Percentiles rank a stretch among this genome's conserved stretches.
Conservation (phyloP, 2,329 filamentous ascomycete genomes). For the Colletotrichum sublineola region DNA sequence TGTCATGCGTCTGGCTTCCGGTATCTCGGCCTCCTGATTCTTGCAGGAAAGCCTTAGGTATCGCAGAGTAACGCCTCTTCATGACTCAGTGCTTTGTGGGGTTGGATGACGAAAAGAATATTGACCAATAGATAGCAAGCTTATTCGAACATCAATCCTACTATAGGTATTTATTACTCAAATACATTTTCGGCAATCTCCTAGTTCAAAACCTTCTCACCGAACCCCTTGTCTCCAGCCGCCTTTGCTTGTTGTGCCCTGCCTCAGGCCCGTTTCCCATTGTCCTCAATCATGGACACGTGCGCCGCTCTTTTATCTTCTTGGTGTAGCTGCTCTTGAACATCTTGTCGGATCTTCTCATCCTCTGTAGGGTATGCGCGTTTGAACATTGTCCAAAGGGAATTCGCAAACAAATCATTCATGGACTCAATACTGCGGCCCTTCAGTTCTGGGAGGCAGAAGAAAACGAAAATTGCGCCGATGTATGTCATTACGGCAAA, state of each 20-base stretch:
- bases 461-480: conserved; percentile 56
- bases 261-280: conserved; percentile 2
- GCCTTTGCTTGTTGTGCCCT: background rate
- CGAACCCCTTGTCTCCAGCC: background rate
- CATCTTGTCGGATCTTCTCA: conserved; percentile 32
- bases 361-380: conserved; percentile 66
- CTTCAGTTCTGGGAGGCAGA: conserved; percentile 65
- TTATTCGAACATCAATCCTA: background rate
- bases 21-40: background rate
- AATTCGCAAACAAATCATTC: conserved; percentile 59
- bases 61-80: background rate
- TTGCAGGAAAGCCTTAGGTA: background rate
- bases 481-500: conserved; percentile 36
- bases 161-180: background rate
- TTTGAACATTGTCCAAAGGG: conserved; percentile 57
- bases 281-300: conserved; percentile 28
- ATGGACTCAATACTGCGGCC: conserved; percentile 63
- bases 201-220: background rate
- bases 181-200: background rate
- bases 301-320: conserved; percentile 16
- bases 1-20: too few relatives aligned
- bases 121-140: background rate
- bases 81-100: background rate
- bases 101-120: background rate
- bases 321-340: conserved; percentile 12